A percentile compares a stretch with the other conserved stretches of the same genome.
Evolutionary conservation across 1,284 basidiomycete genomes (phyloP).

Genomic region (Pholiota adiposa): DNA sequence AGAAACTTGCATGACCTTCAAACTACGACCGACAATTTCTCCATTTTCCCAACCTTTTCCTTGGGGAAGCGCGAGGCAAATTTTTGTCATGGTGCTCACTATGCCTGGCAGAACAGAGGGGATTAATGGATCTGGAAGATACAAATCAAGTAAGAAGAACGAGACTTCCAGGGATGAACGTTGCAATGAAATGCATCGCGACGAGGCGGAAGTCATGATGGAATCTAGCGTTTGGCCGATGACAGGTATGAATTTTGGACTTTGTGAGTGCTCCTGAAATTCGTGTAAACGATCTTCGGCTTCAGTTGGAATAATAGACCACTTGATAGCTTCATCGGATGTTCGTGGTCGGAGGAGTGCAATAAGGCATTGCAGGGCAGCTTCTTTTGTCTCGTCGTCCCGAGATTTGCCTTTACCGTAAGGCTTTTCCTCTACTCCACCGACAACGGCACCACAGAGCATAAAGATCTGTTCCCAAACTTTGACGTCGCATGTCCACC

Average conservation of each 20-base stretch:
- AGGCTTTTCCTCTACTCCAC: conserved; percentile 57
- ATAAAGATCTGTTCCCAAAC: conserved; percentile 87
- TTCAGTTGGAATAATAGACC: conserved; percentile 25
- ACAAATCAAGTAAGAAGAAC: conserved; percentile 56
- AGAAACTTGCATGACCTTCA: conserved; percentile 60
- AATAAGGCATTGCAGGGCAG: conserved; percentile 60
- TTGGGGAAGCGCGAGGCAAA: conserved; percentile 59
- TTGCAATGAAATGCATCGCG: conserved; percentile 65
- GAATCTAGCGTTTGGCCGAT: conserved; percentile 84
- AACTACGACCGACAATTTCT: conserved; percentile 61
- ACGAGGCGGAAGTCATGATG: conserved; percentile 60
- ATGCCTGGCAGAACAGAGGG: conserved; percentile 84
- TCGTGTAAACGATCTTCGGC: conserved; percentile 43
- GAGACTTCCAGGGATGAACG: conserved; percentile 65
- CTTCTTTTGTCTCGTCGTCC: conserved; percentile 79
- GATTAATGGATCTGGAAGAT: conserved; percentile 65
- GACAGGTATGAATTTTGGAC: conserved; percentile 67
- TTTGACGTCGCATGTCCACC: conserved; percentile 72
- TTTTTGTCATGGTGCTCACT: conserved; percentile 73
- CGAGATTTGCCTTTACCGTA: conserved; percentile 58
- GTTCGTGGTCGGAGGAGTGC: conserved; percentile 56
- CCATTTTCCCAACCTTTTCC: conserved; percentile 66
- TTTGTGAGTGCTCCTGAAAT: conserved; percentile 51
- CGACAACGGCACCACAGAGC: conserved; percentile 72
- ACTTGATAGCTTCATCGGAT: conserved; percentile 39